Base-by-base conservation (phyloP, 768 basidiomycete genomes). In the Chalciporus pseudorubinellus region DNA sequence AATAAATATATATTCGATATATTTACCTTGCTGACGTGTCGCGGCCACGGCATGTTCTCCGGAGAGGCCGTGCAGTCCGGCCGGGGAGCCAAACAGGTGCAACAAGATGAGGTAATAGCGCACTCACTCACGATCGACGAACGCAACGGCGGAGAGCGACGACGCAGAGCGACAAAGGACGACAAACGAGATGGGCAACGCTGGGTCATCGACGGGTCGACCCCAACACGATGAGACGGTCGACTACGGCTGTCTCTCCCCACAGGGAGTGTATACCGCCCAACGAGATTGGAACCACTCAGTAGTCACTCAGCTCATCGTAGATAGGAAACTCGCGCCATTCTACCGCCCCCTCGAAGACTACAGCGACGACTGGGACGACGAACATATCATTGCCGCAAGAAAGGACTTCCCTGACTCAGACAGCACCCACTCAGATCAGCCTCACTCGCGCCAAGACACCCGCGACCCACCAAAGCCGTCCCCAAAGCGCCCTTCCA, bases 291-390 rank as follows among this genome's bases (percentile, higher is more conserved):
- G 93, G 87, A 93, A 92, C 66, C 89, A 94, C 59, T 69, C 82
- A 48, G 73, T 90, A 53, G 94, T 95, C 56, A 85, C 88, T 54
- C 86, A 90, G 70, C 81, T 95, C 64, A 93, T 99, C 68, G 74
- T 86, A 62, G 85, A 90, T 59, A 85, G 92, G 67, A 86, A 81
- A 62, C 81, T 99, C 38, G 93, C 95, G 1, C 97, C 97, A 1
- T 98, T 98, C 73, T 98, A 98, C 69, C 82, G 93, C 31, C 95
- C 97, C 12, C 77, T 99, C 39, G 93, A 97, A 66, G 95, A 98
- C 57, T 97, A 89, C 66, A 84, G 88, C 28, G 85, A 89, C 13
- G 79, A 81, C 39, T 98, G 92, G 92, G 85, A 89, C 55, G 87
- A 92, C 60, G 91, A 92, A 46, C 85, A 85, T 66, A 86, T 98